A percentile compares a stretch with the other conserved stretches of the same genome.
Evolutionary conservation across 179 eudicot species (phyloP).

Genomic region (Beta corolliflora): DNA sequence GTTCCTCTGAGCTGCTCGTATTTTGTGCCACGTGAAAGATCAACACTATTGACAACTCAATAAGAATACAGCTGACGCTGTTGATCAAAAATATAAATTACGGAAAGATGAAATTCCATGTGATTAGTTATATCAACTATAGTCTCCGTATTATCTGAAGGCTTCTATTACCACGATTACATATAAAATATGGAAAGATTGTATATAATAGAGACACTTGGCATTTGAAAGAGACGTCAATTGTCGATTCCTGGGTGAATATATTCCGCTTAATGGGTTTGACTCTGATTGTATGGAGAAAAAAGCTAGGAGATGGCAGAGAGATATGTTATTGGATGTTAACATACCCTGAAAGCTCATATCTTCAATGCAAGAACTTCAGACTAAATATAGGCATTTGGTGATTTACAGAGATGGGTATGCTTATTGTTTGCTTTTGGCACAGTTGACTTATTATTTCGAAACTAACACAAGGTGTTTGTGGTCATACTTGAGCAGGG

Average conservation of each 20-base stretch:
- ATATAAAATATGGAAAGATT: too few species aligned
- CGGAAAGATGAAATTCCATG: too few species aligned
- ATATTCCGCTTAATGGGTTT: too few species aligned
- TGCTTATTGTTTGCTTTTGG: not conserved
- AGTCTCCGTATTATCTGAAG: too few species aligned
- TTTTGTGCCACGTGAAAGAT: not conserved
- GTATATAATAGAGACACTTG: too few species aligned
- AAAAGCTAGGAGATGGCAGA: not conserved
- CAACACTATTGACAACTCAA: not conserved
- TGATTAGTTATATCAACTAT: too few species aligned
- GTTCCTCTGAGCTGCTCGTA: not conserved
- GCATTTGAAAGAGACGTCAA: too few species aligned
- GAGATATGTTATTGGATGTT: not conserved
- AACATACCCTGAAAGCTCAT: not conserved
- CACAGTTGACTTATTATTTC: not conserved
- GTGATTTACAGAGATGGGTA: too few species aligned
- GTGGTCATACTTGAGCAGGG: conserved; percentile 51
- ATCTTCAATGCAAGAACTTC: not conserved
- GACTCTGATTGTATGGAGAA: not conserved
- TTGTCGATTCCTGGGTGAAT: too few species aligned
- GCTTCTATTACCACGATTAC: too few species aligned
- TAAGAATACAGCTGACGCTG: too few species aligned
- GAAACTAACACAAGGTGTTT: not conserved
- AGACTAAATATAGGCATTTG: not conserved
- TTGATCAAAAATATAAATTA: too few species aligned